Evolutionary conservation across 805 yeast genomes (phyloP).

Genomic region (Monosporozyma solicola): DNA sequence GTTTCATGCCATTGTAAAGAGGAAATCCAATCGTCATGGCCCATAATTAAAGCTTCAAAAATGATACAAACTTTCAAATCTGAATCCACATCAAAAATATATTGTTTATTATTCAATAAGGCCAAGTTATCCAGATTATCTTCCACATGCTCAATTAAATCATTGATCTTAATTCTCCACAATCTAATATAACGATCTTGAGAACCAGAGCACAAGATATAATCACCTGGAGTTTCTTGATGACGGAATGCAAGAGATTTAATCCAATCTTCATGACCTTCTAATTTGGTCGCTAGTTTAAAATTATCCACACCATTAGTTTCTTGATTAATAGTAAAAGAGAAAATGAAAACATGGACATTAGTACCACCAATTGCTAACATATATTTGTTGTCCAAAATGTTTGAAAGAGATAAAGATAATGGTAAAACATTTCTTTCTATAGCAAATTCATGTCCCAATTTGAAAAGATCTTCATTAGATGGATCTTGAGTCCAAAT

Average conservation of each 20-base stretch:
- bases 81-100: conserved; percentile 40
- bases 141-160: conserved; percentile 45
- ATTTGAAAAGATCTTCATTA: conserved; percentile 12
- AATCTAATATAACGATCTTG: conserved; percentile 88
- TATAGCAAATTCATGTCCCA: conserved; percentile 20
- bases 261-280: conserved; percentile 97
- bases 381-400: conserved; percentile 31
- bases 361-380: conserved; percentile 71
- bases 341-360: conserved; percentile 42
- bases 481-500: conserved; percentile 38
- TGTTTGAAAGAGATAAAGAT: conserved; percentile 19
- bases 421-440: conserved; percentile 23
- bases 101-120: conserved; percentile 62
- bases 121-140: conserved; percentile 40
- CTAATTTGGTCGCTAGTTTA: conserved; percentile 42
- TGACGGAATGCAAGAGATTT: conserved; percentile 57
- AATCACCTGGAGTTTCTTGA: conserved; percentile 38
- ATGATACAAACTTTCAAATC: conserved; percentile 45
- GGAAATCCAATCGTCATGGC: conserved; percentile 97
- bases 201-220: conserved; percentile 76
- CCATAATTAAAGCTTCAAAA: conserved; percentile 91
- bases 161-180: conserved; percentile 66
- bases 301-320: conserved; percentile 16
- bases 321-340: conserved; percentile 29
- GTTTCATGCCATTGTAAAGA: conserved; percentile 67